Base-by-base conservation (phyloP, 2,329 filamentous ascomycete species). In the Arthrinium puccinioides region DNA sequence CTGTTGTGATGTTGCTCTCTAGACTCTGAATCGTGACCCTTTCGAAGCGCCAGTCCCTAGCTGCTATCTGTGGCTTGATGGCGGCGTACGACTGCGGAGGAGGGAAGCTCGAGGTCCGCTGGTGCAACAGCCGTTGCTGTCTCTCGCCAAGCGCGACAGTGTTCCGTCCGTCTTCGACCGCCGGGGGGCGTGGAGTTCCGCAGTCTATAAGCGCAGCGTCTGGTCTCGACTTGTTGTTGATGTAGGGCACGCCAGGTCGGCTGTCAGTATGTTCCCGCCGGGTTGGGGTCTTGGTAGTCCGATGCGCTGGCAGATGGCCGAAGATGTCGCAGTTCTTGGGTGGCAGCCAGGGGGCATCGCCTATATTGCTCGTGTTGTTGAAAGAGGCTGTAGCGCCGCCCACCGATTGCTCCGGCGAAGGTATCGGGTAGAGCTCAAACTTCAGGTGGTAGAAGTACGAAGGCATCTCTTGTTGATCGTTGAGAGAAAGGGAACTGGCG, bases 21-120 rank as follows among this genome's bases (percentile, higher is more conserved):
- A 95, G 79, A 52, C 85, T 86, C 58, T 90, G 80, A 28, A 96
- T 77, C 37, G 73, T 76, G 36, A 97, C 73, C n/a, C 69, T 70
- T 30, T 83, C 85, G 57, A 94, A 87, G 37, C 92, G 74, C 82
- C 86, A 90, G 59, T 97, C 90, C 38, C 61, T 65, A 4, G 63
- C 61, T 3, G 76, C 76, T 29, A 62, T 68, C 41, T 63, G 56
- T 2, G 69, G 69, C 13, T 63, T 61, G 38, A 75, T 63, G 4
- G 66, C 67, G 13, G 64, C 59, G 24, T 51, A 57, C 4, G 67
- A 58, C 10, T 60, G 53, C 28, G 69, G 69, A 48, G 55, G 66
- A 36, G 57, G 70, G 46, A 57, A 62, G 51, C 60, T 67, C 21
- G 56, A 50, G 1, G 60, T 55, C 42, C 64, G 57, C 30, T 63